Conservation (phyloP, 768 basidiomycete genomes). For the Psilocybe cyanescens region DNA sequence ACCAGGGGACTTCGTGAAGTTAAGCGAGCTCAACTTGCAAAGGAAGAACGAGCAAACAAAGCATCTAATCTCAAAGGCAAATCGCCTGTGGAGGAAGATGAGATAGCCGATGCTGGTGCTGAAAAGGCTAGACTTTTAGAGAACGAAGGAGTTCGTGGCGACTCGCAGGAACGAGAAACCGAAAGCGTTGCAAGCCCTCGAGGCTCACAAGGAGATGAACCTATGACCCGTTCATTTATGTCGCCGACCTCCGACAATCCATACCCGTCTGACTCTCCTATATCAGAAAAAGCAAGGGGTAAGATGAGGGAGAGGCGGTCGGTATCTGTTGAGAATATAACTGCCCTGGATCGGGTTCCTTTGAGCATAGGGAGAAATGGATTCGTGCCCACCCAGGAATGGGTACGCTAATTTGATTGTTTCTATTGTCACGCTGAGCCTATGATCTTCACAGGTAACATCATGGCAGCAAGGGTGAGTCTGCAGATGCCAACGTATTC, state of each 20-base stretch:
- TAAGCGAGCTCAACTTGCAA: slow-evolving; percentile 68
- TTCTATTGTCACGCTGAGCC: not conserved
- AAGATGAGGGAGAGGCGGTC: slow-evolving; percentile 85
- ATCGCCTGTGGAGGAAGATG: slow-evolving; percentile 34
- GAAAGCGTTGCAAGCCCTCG: slow-evolving; percentile 20
- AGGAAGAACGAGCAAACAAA: slow-evolving; percentile 64
- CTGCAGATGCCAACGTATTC: slow-evolving; percentile 2
- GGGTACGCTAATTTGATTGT: slow-evolving; percentile 59
- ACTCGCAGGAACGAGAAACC: slow-evolving; percentile 20
- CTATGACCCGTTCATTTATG: slow-evolving; percentile 40
- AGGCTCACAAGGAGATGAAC: slow-evolving; percentile 32
- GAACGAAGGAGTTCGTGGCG: slow-evolving; percentile 43
- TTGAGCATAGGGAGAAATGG: slow-evolving; percentile 85
- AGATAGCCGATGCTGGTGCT: slow-evolving; percentile 45
- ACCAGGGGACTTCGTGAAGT: slow-evolving; percentile 86
- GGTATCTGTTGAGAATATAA: slow-evolving; percentile 51
- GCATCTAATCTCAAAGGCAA: slow-evolving; percentile 44
- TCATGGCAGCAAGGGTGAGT: slow-evolving; percentile 96
- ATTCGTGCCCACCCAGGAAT: slow-evolving; percentile 96
- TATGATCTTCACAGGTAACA: slow-evolving; percentile 56
- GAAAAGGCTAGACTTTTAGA: slow-evolving; percentile 74
- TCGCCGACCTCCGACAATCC: slow-evolving; percentile 47
- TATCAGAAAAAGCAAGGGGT: slow-evolving; percentile 89
- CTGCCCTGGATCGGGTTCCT: slow-evolving; percentile 66
- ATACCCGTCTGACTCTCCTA: slow-evolving; percentile 29